phyloP scores from a whole-genome alignment of 768 basidiomycete genomes.

The Tylopilus cervinicoccineus region DNA sequence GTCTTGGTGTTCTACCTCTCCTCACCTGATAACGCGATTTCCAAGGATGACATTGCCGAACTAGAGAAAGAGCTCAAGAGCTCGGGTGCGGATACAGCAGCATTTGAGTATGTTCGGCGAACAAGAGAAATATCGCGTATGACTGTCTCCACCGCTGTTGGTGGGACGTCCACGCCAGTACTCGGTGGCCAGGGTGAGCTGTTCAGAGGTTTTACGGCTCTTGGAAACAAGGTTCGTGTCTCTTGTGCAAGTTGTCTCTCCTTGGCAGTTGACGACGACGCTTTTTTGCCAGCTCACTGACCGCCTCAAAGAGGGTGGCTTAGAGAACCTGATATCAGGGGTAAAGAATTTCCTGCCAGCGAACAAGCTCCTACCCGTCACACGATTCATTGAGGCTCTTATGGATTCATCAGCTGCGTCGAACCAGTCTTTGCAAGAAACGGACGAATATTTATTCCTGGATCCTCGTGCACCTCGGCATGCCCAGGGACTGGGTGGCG shows the following conservation, averaged over 20 bases:
- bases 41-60: constrained; percentile 86
- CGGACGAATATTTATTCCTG: constrained; percentile 92
- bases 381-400: constrained; percentile 89
- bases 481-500: constrained; percentile 41
- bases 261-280: not conserved
- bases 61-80: constrained; percentile 84
- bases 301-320: constrained; percentile 89
- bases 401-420: constrained; percentile 97
- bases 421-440: constrained; percentile 92
- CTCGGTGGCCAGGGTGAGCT: constrained; percentile 78
- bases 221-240: constrained; percentile 76
- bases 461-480: constrained; percentile 82
- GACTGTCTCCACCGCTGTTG: constrained; percentile 65
- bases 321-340: constrained; percentile 94
- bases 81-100: constrained; percentile 71
- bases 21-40: constrained; percentile 69
- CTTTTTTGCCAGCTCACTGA: constrained; percentile 71
- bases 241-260: not conserved
- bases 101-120: constrained; percentile 91
- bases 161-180: constrained; percentile 62
- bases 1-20: constrained; percentile 96
- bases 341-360: constrained; percentile 98
- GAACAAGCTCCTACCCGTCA: constrained; percentile 89
- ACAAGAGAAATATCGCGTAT: constrained; percentile 91
- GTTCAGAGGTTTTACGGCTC: constrained; percentile 88